phyloP scores from a whole-genome alignment of 352 stramenopile species.

The Peronospora destructor region DNA sequence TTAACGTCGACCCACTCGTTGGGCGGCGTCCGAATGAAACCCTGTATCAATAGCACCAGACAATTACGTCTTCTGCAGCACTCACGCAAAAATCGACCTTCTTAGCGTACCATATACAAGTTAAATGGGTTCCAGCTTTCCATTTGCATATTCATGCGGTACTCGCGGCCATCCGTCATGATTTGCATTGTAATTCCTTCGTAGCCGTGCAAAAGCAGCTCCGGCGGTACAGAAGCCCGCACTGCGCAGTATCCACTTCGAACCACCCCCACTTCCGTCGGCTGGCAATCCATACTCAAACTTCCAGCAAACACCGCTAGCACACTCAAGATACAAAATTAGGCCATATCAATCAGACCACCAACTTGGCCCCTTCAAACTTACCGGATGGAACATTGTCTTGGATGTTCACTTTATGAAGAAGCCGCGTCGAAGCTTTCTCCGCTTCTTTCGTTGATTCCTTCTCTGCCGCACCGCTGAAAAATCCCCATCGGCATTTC shows the following conservation, averaged over 20 bases:
- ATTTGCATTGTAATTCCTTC: conserved; percentile 80
- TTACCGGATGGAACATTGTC: conserved; percentile 48
- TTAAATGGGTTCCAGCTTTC: conserved; percentile 85
- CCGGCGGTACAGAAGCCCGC: conserved; percentile 44
- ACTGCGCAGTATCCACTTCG: conserved; percentile 83
- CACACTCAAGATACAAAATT: not conserved
- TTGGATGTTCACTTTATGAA: conserved; percentile 43
- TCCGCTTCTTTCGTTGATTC: conserved; percentile 13
- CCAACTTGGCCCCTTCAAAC: not conserved
- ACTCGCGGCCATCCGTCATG: conserved; percentile 82
- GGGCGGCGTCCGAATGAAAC: conserved; percentile 70
- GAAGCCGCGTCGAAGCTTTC: conserved; percentile 20
- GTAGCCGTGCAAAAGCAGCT: conserved; percentile 67
- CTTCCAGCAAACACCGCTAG: conserved; percentile 66
- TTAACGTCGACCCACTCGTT: conserved; percentile 82
- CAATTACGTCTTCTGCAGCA: not conserved
- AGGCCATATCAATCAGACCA: not conserved
- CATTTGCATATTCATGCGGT: conserved; percentile 81
- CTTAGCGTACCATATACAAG: conserved; percentile 67
- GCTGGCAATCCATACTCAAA: conserved; percentile 68
- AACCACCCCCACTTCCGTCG: conserved; percentile 68
- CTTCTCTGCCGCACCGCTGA: conserved; percentile 21
- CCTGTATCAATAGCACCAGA: conserved; percentile 24
- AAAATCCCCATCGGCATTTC: conserved; percentile 65
- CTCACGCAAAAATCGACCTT: not conserved